phyloP scores from a whole-genome alignment of 345 rosid species.

The Rhodamnia argentea region DNA sequence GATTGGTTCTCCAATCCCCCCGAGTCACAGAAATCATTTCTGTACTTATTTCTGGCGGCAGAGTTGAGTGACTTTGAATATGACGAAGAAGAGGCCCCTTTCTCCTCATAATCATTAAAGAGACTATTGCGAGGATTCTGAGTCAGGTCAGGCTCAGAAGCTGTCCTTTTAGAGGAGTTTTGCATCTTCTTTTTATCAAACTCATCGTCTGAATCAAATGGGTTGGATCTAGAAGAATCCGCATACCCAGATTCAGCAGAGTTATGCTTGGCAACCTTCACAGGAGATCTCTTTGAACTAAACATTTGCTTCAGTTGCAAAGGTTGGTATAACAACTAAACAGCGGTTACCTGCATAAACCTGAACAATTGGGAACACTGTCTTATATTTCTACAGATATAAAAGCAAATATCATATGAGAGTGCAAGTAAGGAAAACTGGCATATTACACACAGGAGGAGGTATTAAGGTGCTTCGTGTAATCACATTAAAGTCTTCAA shows the following conservation, averaged over 20 bases:
- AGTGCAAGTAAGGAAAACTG: not conserved
- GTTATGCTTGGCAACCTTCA: constrained; percentile 45
- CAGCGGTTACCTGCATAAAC: not conserved
- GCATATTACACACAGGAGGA: not conserved
- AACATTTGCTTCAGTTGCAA: constrained; percentile 26
- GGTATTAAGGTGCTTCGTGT: not conserved
- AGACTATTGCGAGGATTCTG: constrained; percentile 31
- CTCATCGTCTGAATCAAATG: constrained; percentile 80
- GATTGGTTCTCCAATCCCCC: constrained; percentile 90
- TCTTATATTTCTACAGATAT: not conserved
- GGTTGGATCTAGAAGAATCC: constrained; percentile 38
- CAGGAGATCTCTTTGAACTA: constrained; percentile 55
- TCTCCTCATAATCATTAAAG: constrained; percentile 34
- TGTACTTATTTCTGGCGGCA: constrained; percentile 42
- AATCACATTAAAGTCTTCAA: not conserved
- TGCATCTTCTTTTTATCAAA: constrained; percentile 32
- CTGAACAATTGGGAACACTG: not conserved
- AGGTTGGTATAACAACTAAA: not conserved
- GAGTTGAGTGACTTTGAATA: constrained; percentile 26
- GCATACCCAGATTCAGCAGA: constrained; percentile 31
- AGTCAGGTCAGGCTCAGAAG: constrained; percentile 43
- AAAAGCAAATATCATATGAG: not conserved
- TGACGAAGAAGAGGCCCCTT: constrained; percentile 11
- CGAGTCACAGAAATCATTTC: constrained; percentile 67
- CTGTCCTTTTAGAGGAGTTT: constrained; percentile 38